A percentile compares a stretch with the other conserved stretches of the same genome.
Evolutionary conservation across 495 filamentous ascomycete species (phyloP).

Genomic region (Annulohypoxylon moriforme): DNA sequence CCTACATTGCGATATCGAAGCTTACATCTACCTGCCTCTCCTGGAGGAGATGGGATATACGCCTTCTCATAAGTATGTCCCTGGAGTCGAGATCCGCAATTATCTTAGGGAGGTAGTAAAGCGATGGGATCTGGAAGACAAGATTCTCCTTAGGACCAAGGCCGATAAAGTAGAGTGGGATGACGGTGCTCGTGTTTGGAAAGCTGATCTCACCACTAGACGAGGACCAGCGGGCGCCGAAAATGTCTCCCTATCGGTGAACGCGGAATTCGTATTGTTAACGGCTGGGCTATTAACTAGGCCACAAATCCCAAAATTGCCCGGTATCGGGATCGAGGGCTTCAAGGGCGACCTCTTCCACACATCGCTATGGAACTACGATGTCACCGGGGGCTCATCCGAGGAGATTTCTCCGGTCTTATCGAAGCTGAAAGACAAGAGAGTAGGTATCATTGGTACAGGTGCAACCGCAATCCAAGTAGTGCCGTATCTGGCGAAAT

Average conservation of each 20-base stretch:
- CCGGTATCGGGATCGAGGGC: slow-evolving; percentile 54
- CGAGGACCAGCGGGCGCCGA: slow-evolving; percentile 50
- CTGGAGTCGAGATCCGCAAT: slow-evolving; percentile 59
- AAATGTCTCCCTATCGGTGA: slow-evolving; percentile 44
- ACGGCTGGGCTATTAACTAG: slow-evolving; percentile 55
- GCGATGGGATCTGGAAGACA: slow-evolving; percentile 59
- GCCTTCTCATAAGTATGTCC: slow-evolving; percentile 59
- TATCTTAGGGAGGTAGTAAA: slow-evolving; percentile 55
- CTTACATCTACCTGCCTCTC: slow-evolving; percentile 65
- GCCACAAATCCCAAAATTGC: slow-evolving; percentile 60
- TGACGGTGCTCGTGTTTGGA: slow-evolving; percentile 56
- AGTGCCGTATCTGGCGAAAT: slow-evolving; percentile 62
- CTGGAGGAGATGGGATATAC: slow-evolving; percentile 71
- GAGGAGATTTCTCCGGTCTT: slow-evolving; percentile 53
- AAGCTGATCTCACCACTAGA: slow-evolving; percentile 50
- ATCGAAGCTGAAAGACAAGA: slow-evolving; percentile 60
- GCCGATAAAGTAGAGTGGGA: slow-evolving; percentile 56
- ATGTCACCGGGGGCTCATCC: slow-evolving; percentile 63
- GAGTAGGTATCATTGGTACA: slow-evolving; percentile 65
- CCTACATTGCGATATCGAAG: slow-evolving; percentile 63
- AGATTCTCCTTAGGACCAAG: slow-evolving; percentile 60
- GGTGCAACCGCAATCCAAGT: slow-evolving; percentile 67
- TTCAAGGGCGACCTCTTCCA: slow-evolving; percentile 64
- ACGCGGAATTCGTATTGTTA: slow-evolving; percentile 52
- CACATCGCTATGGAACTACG: slow-evolving; percentile 66